phyloP scores from a whole-genome alignment of 1,139 yeast genomes.

The Protomyces gravidus region DNA sequence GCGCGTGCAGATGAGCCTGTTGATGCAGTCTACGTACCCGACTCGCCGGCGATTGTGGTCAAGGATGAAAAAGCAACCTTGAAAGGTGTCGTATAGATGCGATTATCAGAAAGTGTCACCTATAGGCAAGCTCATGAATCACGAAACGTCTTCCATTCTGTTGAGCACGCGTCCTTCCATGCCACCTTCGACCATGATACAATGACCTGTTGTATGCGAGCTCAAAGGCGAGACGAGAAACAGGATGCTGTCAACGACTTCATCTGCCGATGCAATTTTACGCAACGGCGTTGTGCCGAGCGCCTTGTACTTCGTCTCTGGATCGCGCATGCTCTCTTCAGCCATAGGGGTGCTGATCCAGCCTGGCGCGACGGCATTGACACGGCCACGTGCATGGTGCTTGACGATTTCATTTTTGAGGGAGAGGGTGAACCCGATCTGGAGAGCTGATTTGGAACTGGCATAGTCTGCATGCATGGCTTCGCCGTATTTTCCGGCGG shows the following conservation, averaged over 20 bases:
- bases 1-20: constrained; percentile 5
- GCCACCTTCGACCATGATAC: constrained; percentile 24
- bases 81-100: not conserved
- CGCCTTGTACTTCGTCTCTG: constrained; percentile 16
- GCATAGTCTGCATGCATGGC: constrained; percentile 24
- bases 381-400: constrained; percentile 12
- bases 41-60: constrained; percentile 1
- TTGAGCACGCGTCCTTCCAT: constrained; percentile 27
- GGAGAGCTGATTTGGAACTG: constrained; percentile 21
- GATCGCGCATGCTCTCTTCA: constrained; percentile 3
- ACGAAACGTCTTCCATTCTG: not conserved
- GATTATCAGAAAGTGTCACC: too few relatives aligned
- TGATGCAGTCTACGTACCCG: constrained; percentile 14
- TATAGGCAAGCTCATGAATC: too few relatives aligned
- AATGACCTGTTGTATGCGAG: constrained; percentile 24
- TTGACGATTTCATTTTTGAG: constrained; percentile 23
- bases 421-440: constrained; percentile 22
- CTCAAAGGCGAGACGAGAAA: constrained; percentile 10
- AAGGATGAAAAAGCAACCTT: not conserved
- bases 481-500: constrained; percentile 27
- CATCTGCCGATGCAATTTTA: constrained; percentile 21
- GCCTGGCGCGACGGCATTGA: constrained; percentile 28
- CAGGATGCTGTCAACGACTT: constrained; percentile 14
- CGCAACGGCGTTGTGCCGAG: constrained; percentile 23
- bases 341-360: constrained; percentile 22